phyloP scores from a whole-genome alignment of 352 stramenopile genomes.

The Phytophthora kernoviae region DNA sequence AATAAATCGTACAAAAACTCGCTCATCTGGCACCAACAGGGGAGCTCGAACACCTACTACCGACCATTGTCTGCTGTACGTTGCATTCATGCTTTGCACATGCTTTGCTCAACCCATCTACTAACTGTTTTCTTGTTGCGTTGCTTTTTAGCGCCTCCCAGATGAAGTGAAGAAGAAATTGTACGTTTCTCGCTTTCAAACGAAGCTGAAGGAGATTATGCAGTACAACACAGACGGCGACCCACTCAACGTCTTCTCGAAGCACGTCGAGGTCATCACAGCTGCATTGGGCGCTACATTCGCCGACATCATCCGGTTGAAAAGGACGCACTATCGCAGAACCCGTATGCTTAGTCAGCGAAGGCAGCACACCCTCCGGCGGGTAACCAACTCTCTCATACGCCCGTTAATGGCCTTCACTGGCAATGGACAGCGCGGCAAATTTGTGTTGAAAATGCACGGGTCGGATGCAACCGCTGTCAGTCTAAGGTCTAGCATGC shows the following conservation, averaged over 20 bases:
- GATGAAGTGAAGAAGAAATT: constrained; percentile 84
- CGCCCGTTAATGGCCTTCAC: neutral
- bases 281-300: constrained; percentile 60
- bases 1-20: constrained; percentile 69
- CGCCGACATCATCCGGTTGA: constrained; percentile 57
- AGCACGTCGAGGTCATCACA: constrained; percentile 78
- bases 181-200: constrained; percentile 65
- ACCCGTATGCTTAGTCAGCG: constrained; percentile 26
- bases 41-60: constrained; percentile 46
- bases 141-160: constrained; percentile 47
- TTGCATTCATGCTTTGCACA: neutral
- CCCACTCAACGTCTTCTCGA: constrained; percentile 66
- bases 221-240: constrained; percentile 81
- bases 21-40: constrained; percentile 71
- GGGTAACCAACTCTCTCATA: constrained; percentile 8
- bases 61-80: constrained; percentile 64
- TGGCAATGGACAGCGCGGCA: neutral
- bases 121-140: neutral
- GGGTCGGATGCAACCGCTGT: constrained; percentile 6
- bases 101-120: neutral
- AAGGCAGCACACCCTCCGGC: constrained; percentile 22
- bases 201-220: constrained; percentile 75
- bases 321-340: constrained; percentile 53
- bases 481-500: neutral
- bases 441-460: neutral